Evolutionary conservation across 495 filamentous ascomycete species (phyloP).

Genomic region (Friedmanniomyces simplex): DNA sequence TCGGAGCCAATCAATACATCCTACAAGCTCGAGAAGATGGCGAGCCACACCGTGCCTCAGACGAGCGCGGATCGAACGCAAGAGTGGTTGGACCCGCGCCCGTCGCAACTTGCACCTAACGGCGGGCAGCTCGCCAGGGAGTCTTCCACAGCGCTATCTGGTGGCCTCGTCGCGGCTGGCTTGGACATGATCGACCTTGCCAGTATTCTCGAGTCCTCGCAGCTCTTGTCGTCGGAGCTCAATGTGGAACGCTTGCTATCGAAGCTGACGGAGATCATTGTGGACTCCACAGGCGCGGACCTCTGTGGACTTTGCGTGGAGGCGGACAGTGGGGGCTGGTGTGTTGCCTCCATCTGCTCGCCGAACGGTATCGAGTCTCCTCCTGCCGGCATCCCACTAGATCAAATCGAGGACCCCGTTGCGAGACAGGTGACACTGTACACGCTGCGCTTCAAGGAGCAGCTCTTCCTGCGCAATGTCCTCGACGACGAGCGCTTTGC

Average conservation of each 20-base stretch:
- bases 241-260: conserved; percentile 72
- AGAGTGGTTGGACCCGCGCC: conserved; percentile 43
- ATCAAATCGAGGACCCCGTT: conserved; percentile 52
- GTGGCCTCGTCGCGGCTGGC: conserved; percentile 28
- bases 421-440: conserved; percentile 73
- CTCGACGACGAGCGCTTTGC: conserved; percentile 79
- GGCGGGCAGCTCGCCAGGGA: conserved; percentile 24
- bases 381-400: conserved; percentile 54
- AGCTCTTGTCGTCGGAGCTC: conserved; percentile 82
- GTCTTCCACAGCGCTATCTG: conserved; percentile 23
- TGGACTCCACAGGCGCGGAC: conserved; percentile 76
- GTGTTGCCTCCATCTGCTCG: conserved; percentile 63
- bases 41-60: conserved; percentile 1
- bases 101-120: background rate
- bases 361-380: conserved; percentile 55
- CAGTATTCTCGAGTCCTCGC: conserved; percentile 77
- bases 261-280: conserved; percentile 83
- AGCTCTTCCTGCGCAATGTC: conserved; percentile 73
- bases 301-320: conserved; percentile 69
- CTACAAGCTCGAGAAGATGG: conserved; percentile 40
- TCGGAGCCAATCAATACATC: background rate
- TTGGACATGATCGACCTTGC: conserved; percentile 78
- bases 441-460: conserved; percentile 71
- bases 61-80: conserved; percentile 51
- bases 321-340: conserved; percentile 60